Evolutionary conservation across 345 rosid species (phyloP).

Genomic region (Corchorus capsularis): DNA sequence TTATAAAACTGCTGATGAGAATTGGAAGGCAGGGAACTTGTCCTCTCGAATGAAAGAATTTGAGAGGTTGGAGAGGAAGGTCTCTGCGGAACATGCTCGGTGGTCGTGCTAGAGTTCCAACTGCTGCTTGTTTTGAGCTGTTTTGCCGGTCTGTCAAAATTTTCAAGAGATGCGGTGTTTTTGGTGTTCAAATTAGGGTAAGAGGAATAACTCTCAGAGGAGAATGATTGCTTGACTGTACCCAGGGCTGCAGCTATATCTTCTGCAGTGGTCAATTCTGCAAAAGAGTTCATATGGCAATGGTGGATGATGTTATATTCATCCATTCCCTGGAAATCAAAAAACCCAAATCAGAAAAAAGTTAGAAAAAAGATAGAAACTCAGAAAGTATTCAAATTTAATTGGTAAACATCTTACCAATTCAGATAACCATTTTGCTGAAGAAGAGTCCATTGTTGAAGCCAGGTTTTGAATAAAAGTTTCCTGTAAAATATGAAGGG

Average conservation of each 20-base stretch:
- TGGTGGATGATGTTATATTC: slow-evolving; percentile 45
- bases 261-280: slow-evolving; percentile 29
- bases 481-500: not conserved
- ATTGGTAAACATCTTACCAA: slow-evolving; percentile 34
- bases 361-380: not conserved
- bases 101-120: slow-evolving; percentile 32
- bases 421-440: slow-evolving; percentile 54
- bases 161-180: slow-evolving; percentile 26
- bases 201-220: slow-evolving; percentile 39
- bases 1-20: slow-evolving; percentile 25
- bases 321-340: slow-evolving; percentile 39
- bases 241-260: slow-evolving; percentile 25
- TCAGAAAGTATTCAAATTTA: too few relatives aligned
- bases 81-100: slow-evolving; percentile 14
- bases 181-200: slow-evolving; percentile 23
- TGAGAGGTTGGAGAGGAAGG: slow-evolving; percentile 28
- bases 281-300: slow-evolving; percentile 35
- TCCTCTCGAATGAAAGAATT: slow-evolving; percentile 34
- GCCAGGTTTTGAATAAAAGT: not conserved
- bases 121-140: slow-evolving; percentile 30
- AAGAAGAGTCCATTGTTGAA: slow-evolving; percentile 32
- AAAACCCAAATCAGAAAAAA: not conserved
- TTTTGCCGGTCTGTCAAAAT: slow-evolving; percentile 30
- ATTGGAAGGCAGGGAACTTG: slow-evolving; percentile 12
- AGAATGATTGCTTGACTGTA: slow-evolving; percentile 29